These are phyloP conservation scores for Nymphaea thermarum DNA, from an alignment of 164 flowering plant genomes.

Conservation along the genomic window DNA sequence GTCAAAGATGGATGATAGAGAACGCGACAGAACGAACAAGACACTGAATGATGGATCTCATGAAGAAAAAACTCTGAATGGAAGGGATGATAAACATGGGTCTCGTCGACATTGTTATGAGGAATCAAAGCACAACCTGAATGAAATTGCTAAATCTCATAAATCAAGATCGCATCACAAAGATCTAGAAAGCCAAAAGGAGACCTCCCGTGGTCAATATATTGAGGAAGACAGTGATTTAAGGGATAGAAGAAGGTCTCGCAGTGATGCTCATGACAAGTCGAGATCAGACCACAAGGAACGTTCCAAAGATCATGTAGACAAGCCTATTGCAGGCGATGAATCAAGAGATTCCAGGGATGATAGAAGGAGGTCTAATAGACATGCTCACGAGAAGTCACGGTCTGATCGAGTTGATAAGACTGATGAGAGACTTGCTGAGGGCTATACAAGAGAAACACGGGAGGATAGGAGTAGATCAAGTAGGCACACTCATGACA, in stretches of 20 bases:
- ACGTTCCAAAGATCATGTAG: not conserved
- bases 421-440: not conserved
- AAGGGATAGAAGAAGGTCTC: not conserved
- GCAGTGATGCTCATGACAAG: not conserved
- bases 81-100: not conserved
- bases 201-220: not conserved
- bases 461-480: not conserved
- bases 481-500: not conserved
- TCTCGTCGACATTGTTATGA: not conserved
- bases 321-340: not conserved
- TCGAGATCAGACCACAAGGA: not conserved
- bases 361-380: not conserved
- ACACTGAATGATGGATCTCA: not conserved
- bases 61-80: not conserved
- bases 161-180: not conserved
- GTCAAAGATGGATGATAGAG: not conserved
- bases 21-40: not conserved
- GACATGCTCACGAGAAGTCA: not conserved
- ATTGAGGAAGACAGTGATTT: not conserved
- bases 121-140: not conserved
- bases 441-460: not conserved
- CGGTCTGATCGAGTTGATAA: not conserved
- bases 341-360: not conserved
- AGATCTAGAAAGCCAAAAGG: not conserved
- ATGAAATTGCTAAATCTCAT: not conserved